Conservation (phyloP, 306 rosid species). For the Lathyrus sativus region DNA sequence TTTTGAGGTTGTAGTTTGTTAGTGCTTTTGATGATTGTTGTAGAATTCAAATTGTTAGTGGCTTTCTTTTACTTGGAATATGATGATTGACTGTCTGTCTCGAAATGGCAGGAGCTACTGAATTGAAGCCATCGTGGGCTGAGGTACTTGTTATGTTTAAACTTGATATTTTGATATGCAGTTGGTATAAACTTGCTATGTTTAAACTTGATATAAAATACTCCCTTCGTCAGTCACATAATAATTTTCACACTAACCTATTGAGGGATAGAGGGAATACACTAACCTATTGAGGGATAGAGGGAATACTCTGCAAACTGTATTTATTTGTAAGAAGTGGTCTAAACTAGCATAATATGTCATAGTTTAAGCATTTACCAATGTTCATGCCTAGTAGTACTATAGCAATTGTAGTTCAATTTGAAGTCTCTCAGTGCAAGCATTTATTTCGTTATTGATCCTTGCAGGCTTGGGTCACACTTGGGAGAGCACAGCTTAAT, state of each 20-base stretch:
- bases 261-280: neutral
- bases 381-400: conserved; percentile 4
- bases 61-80: conserved; percentile 10
- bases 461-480: conserved; percentile 85
- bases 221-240: neutral
- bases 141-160: conserved; percentile 61
- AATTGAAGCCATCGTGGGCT: conserved; percentile 89
- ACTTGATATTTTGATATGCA: neutral
- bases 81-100: conserved; percentile 25
- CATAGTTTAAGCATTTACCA: conserved; percentile 12
- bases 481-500: conserved; percentile 91
- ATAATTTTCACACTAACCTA: neutral
- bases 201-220: neutral
- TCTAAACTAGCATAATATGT: neutral
- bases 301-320: neutral
- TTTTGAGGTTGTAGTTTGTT: conserved; percentile 7
- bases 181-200: neutral
- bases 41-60: conserved; percentile 12
- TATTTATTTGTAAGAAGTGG: conserved; percentile 6
- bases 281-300: neutral
- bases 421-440: conserved; percentile 3
- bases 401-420: conserved; percentile 21
- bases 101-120: conserved; percentile 71
- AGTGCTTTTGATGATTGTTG: conserved; percentile 1
- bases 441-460: conserved; percentile 30